Evolutionary conservation across 1,284 basidiomycete genomes (phyloP).

Genomic region (Papiliotrema laurentii): DNA sequence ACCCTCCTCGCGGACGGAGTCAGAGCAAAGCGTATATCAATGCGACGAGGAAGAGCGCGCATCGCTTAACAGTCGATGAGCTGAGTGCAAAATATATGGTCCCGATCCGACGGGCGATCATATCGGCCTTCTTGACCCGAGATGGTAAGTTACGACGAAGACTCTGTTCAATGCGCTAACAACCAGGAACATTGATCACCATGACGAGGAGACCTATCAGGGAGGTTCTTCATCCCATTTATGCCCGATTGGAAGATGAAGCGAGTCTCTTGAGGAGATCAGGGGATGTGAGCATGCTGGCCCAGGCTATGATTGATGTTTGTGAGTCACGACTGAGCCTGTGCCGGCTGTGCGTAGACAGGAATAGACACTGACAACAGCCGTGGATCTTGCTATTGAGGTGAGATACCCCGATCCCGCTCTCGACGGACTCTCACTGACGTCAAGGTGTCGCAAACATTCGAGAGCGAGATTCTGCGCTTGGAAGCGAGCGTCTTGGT

Average conservation of each 20-base stretch:
- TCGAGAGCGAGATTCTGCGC: conserved; percentile 47
- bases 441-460: conserved; percentile 41
- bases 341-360: background rate
- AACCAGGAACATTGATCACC: conserved; percentile 42
- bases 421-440: background rate
- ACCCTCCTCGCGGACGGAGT: background rate
- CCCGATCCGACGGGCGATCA: conserved; percentile 40
- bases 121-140: conserved; percentile 44
- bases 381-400: conserved; percentile 42
- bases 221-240: conserved; percentile 45
- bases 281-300: conserved; percentile 46
- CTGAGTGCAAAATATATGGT: conserved; percentile 48
- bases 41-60: conserved; percentile 28
- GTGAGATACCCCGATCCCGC: conserved; percentile 9
- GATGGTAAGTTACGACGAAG: conserved; percentile 33
- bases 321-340: conserved; percentile 19
- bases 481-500: conserved; percentile 45
- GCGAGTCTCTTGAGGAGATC: conserved; percentile 41
- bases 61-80: conserved; percentile 42
- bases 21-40: background rate
- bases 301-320: conserved; percentile 45
- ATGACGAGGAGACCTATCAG: conserved; percentile 31
- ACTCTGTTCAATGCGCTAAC: background rate
- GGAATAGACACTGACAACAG: too few relatives aligned
- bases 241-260: conserved; percentile 42